phyloP scores from a whole-genome alignment of 257 asterid species.

The Solanum arcanum region DNA sequence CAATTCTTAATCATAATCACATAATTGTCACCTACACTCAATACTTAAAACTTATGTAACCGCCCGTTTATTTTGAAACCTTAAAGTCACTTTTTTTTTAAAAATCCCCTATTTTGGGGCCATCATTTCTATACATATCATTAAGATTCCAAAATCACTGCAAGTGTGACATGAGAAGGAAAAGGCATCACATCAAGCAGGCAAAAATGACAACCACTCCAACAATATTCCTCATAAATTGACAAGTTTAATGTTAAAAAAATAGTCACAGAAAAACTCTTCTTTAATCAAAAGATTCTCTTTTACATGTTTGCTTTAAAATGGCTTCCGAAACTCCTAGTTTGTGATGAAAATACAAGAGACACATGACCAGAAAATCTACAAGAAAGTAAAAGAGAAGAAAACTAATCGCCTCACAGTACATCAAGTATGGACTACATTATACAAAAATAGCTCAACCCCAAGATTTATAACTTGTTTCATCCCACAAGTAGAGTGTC shows the following conservation, averaged over 20 bases:
- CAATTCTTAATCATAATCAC: too few relatives aligned
- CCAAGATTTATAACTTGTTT: not conserved
- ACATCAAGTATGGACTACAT: not conserved
- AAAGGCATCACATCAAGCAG: not conserved
- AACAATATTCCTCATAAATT: not conserved
- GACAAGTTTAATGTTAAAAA: not conserved
- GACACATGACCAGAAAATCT: not conserved
- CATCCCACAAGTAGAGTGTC: not conserved
- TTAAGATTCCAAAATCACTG: not conserved
- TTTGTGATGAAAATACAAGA: not conserved
- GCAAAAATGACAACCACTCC: not conserved
- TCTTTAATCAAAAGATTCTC: not conserved
- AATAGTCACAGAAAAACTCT: not conserved
- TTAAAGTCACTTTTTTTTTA: too few relatives aligned
- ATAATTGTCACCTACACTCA: too few relatives aligned
- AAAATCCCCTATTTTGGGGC: not conserved
- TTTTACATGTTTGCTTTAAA: not conserved
- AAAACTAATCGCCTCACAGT: not conserved
- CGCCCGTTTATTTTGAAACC: too few relatives aligned
- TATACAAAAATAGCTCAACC: not conserved
- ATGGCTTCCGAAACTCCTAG: not conserved
- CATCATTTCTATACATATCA: not conserved
- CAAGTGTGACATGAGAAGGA: not conserved
- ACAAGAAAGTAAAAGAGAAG: not conserved
- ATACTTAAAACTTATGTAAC: too few relatives aligned